Evolutionary conservation across 2,329 filamentous ascomycete species (phyloP).

Genomic region (Dactylellina leptospora): DNA sequence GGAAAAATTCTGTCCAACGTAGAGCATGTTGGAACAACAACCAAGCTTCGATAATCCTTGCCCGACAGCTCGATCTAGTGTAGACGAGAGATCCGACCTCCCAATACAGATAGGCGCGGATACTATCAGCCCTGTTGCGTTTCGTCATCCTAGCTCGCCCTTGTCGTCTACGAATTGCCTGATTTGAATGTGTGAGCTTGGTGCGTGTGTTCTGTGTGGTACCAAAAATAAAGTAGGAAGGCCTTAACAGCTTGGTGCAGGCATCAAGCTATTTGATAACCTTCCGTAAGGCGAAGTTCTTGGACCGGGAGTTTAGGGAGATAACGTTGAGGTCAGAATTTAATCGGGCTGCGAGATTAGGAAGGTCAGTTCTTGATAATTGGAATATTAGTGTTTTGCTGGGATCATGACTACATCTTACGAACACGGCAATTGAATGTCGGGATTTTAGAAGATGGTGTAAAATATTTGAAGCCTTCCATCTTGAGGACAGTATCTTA

Average conservation of each 20-base stretch:
- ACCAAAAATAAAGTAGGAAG: constrained; percentile 11
- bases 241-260: background rate
- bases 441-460: background rate
- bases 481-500: background rate
- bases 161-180: background rate
- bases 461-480: no score
- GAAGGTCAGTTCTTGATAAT: background rate
- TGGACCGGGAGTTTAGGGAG: background rate
- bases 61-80: background rate
- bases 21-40: background rate
- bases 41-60: constrained; percentile 1
- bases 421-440: background rate
- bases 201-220: background rate
- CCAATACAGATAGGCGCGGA: constrained; percentile 20
- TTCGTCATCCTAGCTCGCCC: constrained; percentile 10
- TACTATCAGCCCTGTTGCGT: constrained; percentile 6
- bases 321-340: constrained; percentile 17
- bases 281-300: constrained; percentile 21
- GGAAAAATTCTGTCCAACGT: background rate
- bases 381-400: background rate
- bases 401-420: background rate
- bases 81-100: constrained; percentile 14
- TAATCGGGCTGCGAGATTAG: constrained; percentile 2
- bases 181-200: no score
- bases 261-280: background rate